Percentiles rank a stretch among this genome's conserved stretches.
These are phyloP conservation scores for Pseudogymnoascus sp. DNA, from an alignment of 2,329 filamentous ascomycete genomes.

Conservation along the genomic window DNA sequence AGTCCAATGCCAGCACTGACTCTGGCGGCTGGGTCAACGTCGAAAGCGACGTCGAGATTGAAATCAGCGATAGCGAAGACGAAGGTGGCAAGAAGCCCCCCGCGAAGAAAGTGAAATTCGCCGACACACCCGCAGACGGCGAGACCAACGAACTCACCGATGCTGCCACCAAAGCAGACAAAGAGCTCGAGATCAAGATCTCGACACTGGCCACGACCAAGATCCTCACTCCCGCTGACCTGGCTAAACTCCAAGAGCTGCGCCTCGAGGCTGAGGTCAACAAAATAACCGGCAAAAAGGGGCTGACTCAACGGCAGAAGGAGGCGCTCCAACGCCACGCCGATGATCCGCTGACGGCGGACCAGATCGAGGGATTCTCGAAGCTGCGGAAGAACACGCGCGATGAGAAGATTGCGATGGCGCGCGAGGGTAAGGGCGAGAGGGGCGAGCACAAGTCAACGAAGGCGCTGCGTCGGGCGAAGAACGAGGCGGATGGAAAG, in stretches of 20 bases:
- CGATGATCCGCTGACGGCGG: slow-evolving; percentile 84
- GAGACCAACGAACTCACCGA: slow-evolving; percentile 38
- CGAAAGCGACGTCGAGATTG: slow-evolving; percentile 70
- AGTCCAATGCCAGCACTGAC: slow-evolving; percentile 49
- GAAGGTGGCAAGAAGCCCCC: slow-evolving; percentile 47
- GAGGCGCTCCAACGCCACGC: slow-evolving; percentile 51
- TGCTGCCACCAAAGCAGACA: slow-evolving; percentile 35
- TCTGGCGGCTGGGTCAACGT: slow-evolving; percentile 94
- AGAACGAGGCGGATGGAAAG: slow-evolving; percentile 85
- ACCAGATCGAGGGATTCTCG: slow-evolving; percentile 82
- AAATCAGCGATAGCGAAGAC: slow-evolving; percentile 65
- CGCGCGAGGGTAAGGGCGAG: slow-evolving; percentile 71
- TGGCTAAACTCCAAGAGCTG: slow-evolving; percentile 89
- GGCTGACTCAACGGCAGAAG: slow-evolving; percentile 32
- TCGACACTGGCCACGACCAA: slow-evolving; percentile 82
- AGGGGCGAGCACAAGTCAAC: slow-evolving; percentile 77
- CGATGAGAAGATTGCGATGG: slow-evolving; percentile 78
- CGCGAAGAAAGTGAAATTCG: slow-evolving; percentile 54
- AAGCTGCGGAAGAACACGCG: slow-evolving; percentile 76
- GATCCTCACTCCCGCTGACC: slow-evolving; percentile 89
- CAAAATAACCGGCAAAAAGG: slow-evolving; percentile 46
- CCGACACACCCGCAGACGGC: slow-evolving; percentile 23
- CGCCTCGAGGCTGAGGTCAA: slow-evolving; percentile 65
- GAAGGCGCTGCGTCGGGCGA: slow-evolving; percentile 72
- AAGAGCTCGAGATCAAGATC: slow-evolving; percentile 34